Evolutionary conservation across 2,329 filamentous ascomycete species (phyloP), one percentile per base, ranked within the genome.

Genomic region (Venturia asperata): DNA sequence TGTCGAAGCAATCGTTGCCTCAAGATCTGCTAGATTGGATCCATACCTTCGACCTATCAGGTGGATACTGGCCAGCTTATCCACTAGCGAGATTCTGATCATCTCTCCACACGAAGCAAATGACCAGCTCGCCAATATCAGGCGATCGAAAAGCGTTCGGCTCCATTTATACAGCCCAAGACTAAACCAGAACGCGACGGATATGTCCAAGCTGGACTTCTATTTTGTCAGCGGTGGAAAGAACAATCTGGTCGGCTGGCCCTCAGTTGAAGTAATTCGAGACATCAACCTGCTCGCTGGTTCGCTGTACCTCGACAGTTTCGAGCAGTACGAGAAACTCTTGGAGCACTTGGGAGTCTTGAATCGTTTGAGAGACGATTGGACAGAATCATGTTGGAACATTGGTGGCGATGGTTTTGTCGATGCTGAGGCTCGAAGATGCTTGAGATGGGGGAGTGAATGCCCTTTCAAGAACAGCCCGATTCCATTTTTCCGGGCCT

Each of bases 251-350:
- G 0, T 42, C 37, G 9, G 65, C 72, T 4, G 70, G 68, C 15
- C 71, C 69, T 11, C 70, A 65, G 0, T 70, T 11, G 15, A 64
- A 21, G 17, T 83, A 0, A 71, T 75, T 0, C 73, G 77, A 0
- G 77, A 84, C 65, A 77, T 91, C 0, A 87, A 88, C 55, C 74
- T 91, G 0, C 90, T 91, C 64, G 78, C 88, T 0, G 88, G 88
- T 0, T 85, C 88, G 64, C 77, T 90, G 0, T 91, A 90, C 68
- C 76, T 90, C 11, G 72, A 71, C 0, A 80, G 77, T 0, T 83
- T 79, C 55, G 66, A 74, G 0, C 81, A 89, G 64, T 91, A 90
- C 67, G 67, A 71, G 0, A 71, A 75, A 0, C 70, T 81, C 0
- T 87, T 85, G 66, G 71, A 76, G 0, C 80, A 79, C 49, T 74